Base-by-base conservation (phyloP, 2,329 filamentous ascomycete species). In the Cladosporium sp. region DNA sequence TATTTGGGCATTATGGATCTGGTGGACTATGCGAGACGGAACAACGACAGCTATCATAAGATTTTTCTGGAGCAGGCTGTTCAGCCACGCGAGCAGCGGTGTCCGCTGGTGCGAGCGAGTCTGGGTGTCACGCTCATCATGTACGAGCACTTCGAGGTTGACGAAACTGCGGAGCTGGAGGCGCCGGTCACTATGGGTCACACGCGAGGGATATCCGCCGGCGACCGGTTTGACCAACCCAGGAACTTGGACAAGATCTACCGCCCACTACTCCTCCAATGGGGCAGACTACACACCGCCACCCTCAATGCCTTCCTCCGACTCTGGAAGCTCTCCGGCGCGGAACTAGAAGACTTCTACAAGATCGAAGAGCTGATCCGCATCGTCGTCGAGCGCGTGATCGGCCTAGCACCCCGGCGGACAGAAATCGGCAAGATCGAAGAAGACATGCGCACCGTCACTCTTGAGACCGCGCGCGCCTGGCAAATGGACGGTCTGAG, bases 1-100 rank as follows among this genome's bases (percentile, higher is more conserved):
- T 97, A 91, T 67, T 72, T 98, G 50, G 93, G 93, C 28, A 89
- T 98, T 82, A 97, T 98, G 91, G 93, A 98, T 68, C 72, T 98
- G 63, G 89, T 90, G 2, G 91, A 97, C 69, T 98, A 89, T 67
- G 89, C 95, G 45, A 82, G 87, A 64, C 95, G 90, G 66, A 85
- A 95, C 65, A 89, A 95, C 68, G 91, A 96, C 66, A 83, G 83
- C 9, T 97, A 95, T 61, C 91, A 95, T 67, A 96, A 95, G 72
- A 77, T 95, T 61, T 60, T 98, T 13, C 75, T 96, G 34, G 93
- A 98, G 70, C 93, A 98, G 70, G 86, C 88, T 3, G 83, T 85
- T 6, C 83, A 83, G 63, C 81, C 87, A 1, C 63, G 81, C 18
- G 75, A 82, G 48, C 82, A 89, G 66, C 82, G 92, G 35, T 96